Evolutionary conservation across 139 green algal species (phyloP).

Genomic region (Limnomonas spitsbergensis): DNA sequence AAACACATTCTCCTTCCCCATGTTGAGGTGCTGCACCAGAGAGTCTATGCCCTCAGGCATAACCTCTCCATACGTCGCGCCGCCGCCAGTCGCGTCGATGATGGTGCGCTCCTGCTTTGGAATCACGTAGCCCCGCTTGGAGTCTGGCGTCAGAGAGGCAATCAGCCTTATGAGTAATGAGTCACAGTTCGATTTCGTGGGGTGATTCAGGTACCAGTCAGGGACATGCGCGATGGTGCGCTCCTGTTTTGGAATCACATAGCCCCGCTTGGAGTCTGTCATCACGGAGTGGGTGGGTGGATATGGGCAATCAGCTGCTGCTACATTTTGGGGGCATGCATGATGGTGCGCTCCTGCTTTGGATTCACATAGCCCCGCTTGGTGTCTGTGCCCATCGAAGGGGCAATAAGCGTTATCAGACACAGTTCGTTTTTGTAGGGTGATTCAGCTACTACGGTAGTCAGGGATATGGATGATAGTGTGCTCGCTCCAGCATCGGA

Average conservation of each 20-base stretch:
- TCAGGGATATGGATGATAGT: background rate
- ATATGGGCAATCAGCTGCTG: background rate
- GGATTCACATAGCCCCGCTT: constrained; percentile 17
- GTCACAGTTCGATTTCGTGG: background rate
- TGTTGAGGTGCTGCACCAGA: background rate
- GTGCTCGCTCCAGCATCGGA: constrained; percentile 15
- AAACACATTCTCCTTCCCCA: constrained; percentile 19
- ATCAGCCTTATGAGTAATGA: background rate
- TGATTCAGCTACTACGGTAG: background rate
- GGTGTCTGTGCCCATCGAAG: background rate
- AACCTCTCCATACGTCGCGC: constrained; percentile 37
- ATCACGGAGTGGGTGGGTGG: background rate
- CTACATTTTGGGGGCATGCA: constrained; percentile 29
- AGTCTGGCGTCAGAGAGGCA: too few species aligned
- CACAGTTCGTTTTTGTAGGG: background rate
- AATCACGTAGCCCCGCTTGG: constrained; percentile 16
- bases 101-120: constrained; percentile 18
- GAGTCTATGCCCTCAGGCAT: constrained; percentile 27
- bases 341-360: constrained; percentile 13
- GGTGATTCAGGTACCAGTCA: background rate
- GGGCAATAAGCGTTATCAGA: background rate
- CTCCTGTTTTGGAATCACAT: constrained; percentile 25
- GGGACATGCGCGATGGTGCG: background rate
- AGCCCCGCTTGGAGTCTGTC: constrained; percentile 10
- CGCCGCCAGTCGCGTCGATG: constrained; percentile 38